Percentiles rank a stretch among this genome's conserved stretches.
Evolutionary conservation across 2,329 filamentous ascomycete genomes (phyloP).

Genomic region (Epichloe uncinata): DNA sequence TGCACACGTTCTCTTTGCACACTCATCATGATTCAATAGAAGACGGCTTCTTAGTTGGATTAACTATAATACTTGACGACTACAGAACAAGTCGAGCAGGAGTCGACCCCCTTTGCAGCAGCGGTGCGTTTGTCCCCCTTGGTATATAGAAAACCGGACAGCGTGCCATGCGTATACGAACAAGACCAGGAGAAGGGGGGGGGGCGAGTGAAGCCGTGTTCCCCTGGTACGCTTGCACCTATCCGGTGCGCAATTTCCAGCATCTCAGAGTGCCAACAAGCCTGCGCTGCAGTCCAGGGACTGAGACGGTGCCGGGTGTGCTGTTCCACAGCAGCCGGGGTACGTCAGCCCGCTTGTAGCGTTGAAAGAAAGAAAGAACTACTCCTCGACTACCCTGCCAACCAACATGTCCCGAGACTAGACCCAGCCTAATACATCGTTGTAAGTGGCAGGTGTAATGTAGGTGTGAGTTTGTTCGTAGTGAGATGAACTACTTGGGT

Average conservation of each 20-base stretch:
- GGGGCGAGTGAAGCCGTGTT: background rate
- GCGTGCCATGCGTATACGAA: constrained; percentile 9
- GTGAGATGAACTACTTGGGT: constrained; percentile 13
- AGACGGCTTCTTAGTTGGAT: constrained; percentile 20
- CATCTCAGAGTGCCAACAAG: constrained; percentile 17
- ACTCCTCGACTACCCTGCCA: background rate
- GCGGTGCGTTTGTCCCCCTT: constrained; percentile 22
- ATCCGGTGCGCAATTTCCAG: constrained; percentile 14
- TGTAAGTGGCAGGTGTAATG: background rate
- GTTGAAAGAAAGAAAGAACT: background rate
- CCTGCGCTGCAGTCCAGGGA: constrained; percentile 12
- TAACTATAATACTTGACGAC: constrained; percentile 29
- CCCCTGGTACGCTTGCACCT: background rate
- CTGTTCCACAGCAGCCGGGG: constrained; percentile 11
- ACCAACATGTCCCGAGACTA: background rate
- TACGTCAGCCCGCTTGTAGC: constrained; percentile 9
- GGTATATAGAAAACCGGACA: constrained; percentile 5
- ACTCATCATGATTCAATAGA: background rate
- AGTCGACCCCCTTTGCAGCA: constrained; percentile 17
- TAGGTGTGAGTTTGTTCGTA: constrained; percentile 6
- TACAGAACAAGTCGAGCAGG: constrained; percentile 20
- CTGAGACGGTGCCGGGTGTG: constrained; percentile 7
- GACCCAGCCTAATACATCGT: background rate
- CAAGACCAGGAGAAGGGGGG: background rate
- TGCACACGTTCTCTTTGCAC: no score